Percentiles rank a stretch among this genome's conserved stretches.
Conservation (phyloP, 2,329 filamentous ascomycete species). For the Thielaviopsis euricoi region DNA sequence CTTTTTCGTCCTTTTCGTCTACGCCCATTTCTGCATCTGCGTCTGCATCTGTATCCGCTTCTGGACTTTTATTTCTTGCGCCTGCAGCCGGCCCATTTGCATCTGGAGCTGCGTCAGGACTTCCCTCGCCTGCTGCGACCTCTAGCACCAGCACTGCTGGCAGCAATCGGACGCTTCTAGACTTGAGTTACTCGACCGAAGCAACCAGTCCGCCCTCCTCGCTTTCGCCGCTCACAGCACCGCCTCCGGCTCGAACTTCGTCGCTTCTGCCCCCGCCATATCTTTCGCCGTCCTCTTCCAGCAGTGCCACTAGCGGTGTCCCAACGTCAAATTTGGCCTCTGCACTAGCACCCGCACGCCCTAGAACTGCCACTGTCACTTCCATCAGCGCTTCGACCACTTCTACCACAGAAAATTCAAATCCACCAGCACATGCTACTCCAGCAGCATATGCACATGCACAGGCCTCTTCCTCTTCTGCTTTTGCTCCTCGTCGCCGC, state of each 20-base stretch:
- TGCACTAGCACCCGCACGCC: not conserved
- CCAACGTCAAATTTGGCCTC: not conserved
- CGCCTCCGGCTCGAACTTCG: not conserved
- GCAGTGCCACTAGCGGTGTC: not conserved
- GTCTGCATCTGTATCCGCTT: not conserved
- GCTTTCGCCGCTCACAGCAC: not conserved
- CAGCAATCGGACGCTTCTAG: not conserved
- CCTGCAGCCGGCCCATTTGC: not conserved
- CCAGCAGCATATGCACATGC: not conserved
- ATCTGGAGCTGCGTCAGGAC: not conserved
- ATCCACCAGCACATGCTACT: no score
- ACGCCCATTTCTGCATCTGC: not conserved
- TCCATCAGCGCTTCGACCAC: not conserved
- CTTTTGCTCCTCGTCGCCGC: not conserved
- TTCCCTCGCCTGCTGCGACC: not conserved
- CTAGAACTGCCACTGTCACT: not conserved
- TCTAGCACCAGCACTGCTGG: not conserved
- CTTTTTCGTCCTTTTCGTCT: not conserved
- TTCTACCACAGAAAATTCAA: not conserved
- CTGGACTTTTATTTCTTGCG: not conserved
- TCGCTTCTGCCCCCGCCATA: not conserved
- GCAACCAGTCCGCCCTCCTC: not conserved
- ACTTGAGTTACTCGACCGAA: not conserved
- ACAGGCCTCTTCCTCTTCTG: not conserved
- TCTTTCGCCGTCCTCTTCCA: not conserved